Evolutionary conservation across 352 stramenopile genomes (phyloP), one percentile per base, ranked within the genome.

Genomic region (Phytophthora podocarpi): DNA sequence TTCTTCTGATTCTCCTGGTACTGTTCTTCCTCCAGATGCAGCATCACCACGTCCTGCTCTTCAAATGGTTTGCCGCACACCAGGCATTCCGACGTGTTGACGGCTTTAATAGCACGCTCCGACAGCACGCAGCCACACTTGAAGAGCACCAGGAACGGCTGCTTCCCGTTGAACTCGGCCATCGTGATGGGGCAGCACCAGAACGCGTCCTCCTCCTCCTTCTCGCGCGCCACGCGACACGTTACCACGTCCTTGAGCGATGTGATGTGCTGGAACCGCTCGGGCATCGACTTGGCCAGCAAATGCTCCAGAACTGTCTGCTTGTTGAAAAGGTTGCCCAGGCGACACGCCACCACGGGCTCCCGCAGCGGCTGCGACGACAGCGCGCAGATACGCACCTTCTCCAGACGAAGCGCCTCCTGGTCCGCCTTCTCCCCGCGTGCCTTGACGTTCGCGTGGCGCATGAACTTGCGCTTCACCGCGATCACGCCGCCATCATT

Each of bases 381-480:
- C 59, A 97, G 48, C 26, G 88, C 87, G 50, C 91, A 98, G n/a
- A 76, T 89, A 31, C 78, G 57, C 28, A 72, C 80, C 30, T 76
- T 74, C 70, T 95, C 82, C 34, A 73, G 45, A 13, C 85, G 83
- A 20, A 80, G 63, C 23, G 70, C 56, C 20, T 93, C 73, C 41
- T 82, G 64, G 56, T 96, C 78, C 34, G 68, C 64, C 43, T 92
- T 84, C 67, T 96, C 87, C 16, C 73, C 55, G 35, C 78, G 78
- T 20, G 80, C 65, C 58, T 94, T 93, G 16, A 79, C 65, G 61
- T 96, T 90, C 34, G 76, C 86, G 59, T 95, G 87, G 56, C 90
- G 86, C 88, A 97, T 95, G 74, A 96, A 98, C 80, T 96, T 95
- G 80, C 92, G 87, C 83, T 97, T 95, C 45, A 96, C 90, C n/a